Conservation (phyloP, 176 grass and related monocot species). For the sorghum (Sorghum bicolor) region DNA sequence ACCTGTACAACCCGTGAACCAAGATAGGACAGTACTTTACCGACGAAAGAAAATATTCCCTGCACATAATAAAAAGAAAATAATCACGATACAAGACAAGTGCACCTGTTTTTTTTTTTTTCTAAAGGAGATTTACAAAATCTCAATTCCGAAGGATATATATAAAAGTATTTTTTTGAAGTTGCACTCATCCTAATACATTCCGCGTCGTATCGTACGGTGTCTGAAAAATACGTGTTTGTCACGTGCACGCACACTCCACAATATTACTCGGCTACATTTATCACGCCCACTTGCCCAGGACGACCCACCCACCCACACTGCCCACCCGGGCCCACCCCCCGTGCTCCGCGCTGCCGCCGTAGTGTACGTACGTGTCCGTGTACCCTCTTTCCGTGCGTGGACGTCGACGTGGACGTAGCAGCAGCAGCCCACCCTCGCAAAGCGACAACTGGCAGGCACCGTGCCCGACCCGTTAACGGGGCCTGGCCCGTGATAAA, state of each 20-base stretch:
- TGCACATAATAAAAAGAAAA: too few relatives aligned
- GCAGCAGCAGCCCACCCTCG: not conserved
- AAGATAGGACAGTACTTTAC: too few relatives aligned
- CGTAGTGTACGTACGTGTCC: not conserved
- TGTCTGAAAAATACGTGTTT: not conserved
- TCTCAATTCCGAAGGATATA: too few relatives aligned
- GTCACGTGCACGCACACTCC: not conserved
- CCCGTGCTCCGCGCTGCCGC: not conserved
- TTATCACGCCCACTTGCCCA: not conserved
- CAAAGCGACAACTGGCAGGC: not conserved
- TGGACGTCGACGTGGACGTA: not conserved
- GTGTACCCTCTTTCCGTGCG: not conserved
- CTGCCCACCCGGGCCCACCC: not conserved
- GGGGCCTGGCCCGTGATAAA: not conserved
- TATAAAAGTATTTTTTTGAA: too few relatives aligned
- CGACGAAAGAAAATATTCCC: too few relatives aligned
- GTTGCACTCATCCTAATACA: too few relatives aligned
- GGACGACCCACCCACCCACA: not conserved
- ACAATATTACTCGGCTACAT: not conserved
- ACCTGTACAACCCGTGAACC: too few relatives aligned
- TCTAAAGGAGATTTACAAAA: too few relatives aligned
- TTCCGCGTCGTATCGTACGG: not conserved
- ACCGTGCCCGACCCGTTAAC: not conserved
- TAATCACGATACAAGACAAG: too few relatives aligned
- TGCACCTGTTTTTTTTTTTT: too few relatives aligned